These are phyloP conservation scores for Fonsecaea pugnacius DNA, from an alignment of 2,329 filamentous ascomycete genomes.

Conservation along the genomic window DNA sequence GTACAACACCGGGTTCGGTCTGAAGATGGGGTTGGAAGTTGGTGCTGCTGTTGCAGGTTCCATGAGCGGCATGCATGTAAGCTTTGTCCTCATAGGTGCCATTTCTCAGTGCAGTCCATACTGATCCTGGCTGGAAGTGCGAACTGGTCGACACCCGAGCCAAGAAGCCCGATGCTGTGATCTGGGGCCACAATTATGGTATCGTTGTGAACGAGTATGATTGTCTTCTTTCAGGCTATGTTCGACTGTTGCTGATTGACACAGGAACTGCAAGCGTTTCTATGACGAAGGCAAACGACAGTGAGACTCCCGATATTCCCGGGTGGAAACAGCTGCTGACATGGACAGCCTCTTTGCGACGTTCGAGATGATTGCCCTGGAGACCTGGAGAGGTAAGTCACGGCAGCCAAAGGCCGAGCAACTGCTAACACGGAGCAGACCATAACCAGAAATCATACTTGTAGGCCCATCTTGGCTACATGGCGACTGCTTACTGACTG, in stretches of 20 bases:
- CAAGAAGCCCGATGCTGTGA: conserved; percentile 48
- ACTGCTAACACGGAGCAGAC: conserved; percentile 32
- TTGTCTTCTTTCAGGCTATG: background rate
- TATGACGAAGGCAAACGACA: conserved; percentile 47
- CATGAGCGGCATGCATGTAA: conserved; percentile 48
- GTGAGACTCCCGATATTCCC: conserved; percentile 2
- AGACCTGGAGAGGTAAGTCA: conserved; percentile 43
- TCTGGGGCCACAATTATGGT: conserved; percentile 51
- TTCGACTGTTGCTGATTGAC: conserved; percentile 3
- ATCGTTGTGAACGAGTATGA: conserved; percentile 47
- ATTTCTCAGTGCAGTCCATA: background rate
- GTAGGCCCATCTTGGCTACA: background rate
- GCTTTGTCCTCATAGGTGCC: background rate
- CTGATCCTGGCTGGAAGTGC: conserved; percentile 35
- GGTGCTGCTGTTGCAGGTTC: conserved; percentile 48
- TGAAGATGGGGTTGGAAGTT: conserved; percentile 50
- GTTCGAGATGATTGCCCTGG: conserved; percentile 50
- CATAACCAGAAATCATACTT: conserved; percentile 50
- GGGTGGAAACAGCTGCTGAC: background rate
- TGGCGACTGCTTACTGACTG: background rate
- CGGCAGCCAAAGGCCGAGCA: background rate
- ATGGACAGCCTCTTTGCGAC: conserved; percentile 46
- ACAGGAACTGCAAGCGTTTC: conserved; percentile 45
- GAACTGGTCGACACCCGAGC: conserved; percentile 50
- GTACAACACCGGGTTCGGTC: conserved; percentile 47